Percentiles rank a stretch among this genome's conserved stretches.
These are phyloP conservation scores for Baorangia bicolor DNA, from an alignment of 768 basidiomycete species.

Conservation along the genomic window DNA sequence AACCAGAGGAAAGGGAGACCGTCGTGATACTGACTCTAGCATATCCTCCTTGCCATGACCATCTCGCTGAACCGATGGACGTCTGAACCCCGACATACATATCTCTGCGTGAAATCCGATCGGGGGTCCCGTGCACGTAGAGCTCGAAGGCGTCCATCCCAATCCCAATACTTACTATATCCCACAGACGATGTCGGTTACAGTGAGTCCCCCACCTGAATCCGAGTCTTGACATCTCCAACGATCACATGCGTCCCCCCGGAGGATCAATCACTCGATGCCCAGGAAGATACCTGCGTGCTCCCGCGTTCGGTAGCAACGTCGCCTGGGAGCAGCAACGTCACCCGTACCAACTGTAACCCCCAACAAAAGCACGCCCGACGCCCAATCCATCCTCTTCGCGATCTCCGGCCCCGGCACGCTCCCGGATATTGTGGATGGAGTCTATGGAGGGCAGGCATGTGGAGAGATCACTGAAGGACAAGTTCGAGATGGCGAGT, in stretches of 20 bases:
- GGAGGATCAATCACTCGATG: slow-evolving; percentile 18
- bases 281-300: slow-evolving; percentile 26
- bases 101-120: no score
- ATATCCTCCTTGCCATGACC: no score
- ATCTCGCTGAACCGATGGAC: no score
- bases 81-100: not conserved
- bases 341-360: slow-evolving; percentile 25
- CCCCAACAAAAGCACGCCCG: slow-evolving; percentile 17
- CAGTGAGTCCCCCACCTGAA: slow-evolving; percentile 3
- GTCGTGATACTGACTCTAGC: no score
- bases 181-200: slow-evolving; percentile 8
- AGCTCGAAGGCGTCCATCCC: not conserved
- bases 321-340: slow-evolving; percentile 34
- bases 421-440: slow-evolving; percentile 23
- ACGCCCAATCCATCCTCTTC: slow-evolving; percentile 31
- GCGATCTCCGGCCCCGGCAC: slow-evolving; percentile 29
- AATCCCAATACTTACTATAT: not conserved
- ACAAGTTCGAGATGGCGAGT: slow-evolving; percentile 25
- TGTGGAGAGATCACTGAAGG: slow-evolving; percentile 10
- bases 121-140: not conserved
- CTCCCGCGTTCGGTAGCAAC: slow-evolving; percentile 31
- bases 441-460: not conserved
- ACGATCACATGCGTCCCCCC: not conserved
- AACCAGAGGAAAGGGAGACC: no score
- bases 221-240: not conserved